Conservation (phyloP, 1,139 yeast species). For the Arxiozyma heterogenica region DNA sequence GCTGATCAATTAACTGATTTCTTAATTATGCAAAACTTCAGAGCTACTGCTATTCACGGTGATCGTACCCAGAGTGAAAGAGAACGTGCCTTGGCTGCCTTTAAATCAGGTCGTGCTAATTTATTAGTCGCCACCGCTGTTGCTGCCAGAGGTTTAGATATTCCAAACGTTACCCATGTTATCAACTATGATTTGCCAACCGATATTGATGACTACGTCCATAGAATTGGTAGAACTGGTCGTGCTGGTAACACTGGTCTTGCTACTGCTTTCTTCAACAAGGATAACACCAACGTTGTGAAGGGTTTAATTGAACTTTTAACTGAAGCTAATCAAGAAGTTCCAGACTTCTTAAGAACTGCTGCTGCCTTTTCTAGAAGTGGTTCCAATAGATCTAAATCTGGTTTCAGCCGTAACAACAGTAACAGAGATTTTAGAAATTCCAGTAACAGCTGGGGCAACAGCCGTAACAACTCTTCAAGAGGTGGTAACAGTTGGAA, state of each 20-base stretch:
- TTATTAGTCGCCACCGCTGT: slow-evolving; percentile 87
- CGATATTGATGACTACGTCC: slow-evolving; percentile 97
- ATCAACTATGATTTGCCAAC: slow-evolving; percentile 94
- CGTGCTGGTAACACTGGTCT: slow-evolving; percentile 99
- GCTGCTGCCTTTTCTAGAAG: slow-evolving; percentile 71
- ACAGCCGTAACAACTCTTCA: slow-evolving; percentile 20
- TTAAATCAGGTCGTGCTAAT: slow-evolving; percentile 52
- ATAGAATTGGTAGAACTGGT: slow-evolving; percentile 99
- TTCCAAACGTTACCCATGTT: slow-evolving; percentile 96
- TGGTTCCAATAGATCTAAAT: slow-evolving; percentile 51
- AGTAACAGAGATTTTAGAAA: slow-evolving; percentile 53
- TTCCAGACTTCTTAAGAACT: slow-evolving; percentile 77
- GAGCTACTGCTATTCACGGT: slow-evolving; percentile 98
- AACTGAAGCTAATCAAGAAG: slow-evolving; percentile 94
- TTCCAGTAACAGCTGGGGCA: slow-evolving; percentile 26
- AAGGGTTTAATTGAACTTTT: slow-evolving; percentile 83
- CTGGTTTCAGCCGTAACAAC: slow-evolving; percentile 32
- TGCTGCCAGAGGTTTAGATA: slow-evolving; percentile 96
- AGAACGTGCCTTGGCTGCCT: slow-evolving; percentile 78
- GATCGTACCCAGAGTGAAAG: slow-evolving; percentile 97
- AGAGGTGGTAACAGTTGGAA: slow-evolving; percentile 14
- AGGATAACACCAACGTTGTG: slow-evolving; percentile 83
- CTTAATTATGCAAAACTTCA: slow-evolving; percentile 80
- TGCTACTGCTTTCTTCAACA: slow-evolving; percentile 96
- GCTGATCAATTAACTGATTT: slow-evolving; percentile 93